Evolutionary conservation across 2,329 filamentous ascomycete species (phyloP).

Genomic region (Gaeumannomyces tritici): DNA sequence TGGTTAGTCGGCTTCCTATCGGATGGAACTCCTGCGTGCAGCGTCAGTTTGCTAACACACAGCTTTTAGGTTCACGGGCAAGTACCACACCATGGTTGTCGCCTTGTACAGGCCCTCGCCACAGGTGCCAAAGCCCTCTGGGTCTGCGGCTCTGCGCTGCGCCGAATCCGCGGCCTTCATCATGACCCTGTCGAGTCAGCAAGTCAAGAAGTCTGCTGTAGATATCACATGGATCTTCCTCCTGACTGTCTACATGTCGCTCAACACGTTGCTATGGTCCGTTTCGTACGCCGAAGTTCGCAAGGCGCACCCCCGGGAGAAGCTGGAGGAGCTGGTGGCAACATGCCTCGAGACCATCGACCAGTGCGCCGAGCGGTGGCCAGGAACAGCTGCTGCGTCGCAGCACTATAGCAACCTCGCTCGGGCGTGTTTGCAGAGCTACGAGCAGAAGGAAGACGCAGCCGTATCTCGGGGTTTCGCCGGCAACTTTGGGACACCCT

Average conservation of each 20-base stretch:
- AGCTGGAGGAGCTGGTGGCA: slow-evolving; percentile 66
- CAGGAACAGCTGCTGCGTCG: slow-evolving; percentile 74
- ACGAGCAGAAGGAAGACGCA: slow-evolving; percentile 50
- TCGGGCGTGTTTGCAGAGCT: slow-evolving; percentile 78
- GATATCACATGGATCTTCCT: slow-evolving; percentile 95
- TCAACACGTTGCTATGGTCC: slow-evolving; percentile 88
- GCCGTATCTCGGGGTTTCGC: slow-evolving; percentile 20
- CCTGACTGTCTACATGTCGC: slow-evolving; percentile 77
- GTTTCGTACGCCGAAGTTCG: slow-evolving; percentile 82
- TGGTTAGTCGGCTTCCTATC: slow-evolving; percentile 66
- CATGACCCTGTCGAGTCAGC: slow-evolving; percentile 69
- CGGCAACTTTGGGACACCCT: slow-evolving; percentile 30
- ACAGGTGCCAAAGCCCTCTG: slow-evolving; percentile 77
- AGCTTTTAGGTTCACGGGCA: slow-evolving; percentile 46
- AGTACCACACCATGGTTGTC: slow-evolving; percentile 81
- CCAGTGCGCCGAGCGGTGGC: slow-evolving; percentile 80
- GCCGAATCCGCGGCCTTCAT: slow-evolving; percentile 77
- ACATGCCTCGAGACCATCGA: slow-evolving; percentile 70
- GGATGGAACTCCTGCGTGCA: neutral
- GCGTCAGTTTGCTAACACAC: slow-evolving; percentile 7
- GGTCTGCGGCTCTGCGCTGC: slow-evolving; percentile 69
- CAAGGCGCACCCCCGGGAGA: slow-evolving; percentile 58
- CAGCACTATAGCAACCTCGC: slow-evolving; percentile 83
- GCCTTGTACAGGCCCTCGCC: slow-evolving; percentile 86
- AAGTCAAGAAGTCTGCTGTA: slow-evolving; percentile 65